Evolutionary conservation across 768 basidiomycete species (phyloP).

Genomic region (Tricholomella constricta): DNA sequence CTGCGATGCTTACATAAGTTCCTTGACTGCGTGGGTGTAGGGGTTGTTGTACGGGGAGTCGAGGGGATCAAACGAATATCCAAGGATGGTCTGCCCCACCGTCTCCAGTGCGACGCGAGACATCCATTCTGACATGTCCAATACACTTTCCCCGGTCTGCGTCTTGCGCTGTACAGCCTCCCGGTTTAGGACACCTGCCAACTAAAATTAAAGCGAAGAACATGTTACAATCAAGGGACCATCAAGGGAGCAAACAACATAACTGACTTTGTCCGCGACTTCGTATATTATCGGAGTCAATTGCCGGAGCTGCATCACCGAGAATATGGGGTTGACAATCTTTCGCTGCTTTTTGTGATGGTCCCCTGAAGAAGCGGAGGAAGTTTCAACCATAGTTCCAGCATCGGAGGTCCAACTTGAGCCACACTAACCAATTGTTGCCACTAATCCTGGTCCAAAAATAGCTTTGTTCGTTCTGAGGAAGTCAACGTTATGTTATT

Average conservation of each 20-base stretch:
- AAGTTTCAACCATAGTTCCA: neutral
- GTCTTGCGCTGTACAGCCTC: constrained; percentile 19
- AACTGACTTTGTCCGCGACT: constrained; percentile 44
- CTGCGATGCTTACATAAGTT: constrained; percentile 44
- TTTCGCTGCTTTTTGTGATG: constrained; percentile 51
- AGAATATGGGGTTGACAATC: constrained; percentile 50
- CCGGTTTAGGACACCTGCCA: constrained; percentile 28
- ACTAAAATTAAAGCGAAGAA: constrained; percentile 19
- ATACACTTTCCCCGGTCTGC: constrained; percentile 19
- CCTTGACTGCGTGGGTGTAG: constrained; percentile 46
- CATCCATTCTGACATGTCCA: constrained; percentile 52
- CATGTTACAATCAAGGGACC: neutral
- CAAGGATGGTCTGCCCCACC: constrained; percentile 45
- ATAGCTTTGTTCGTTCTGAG: constrained; percentile 44
- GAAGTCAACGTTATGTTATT: neutral
- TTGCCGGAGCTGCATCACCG: constrained; percentile 43
- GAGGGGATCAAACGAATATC: constrained; percentile 49
- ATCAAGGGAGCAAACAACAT: neutral
- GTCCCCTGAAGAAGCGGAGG: constrained; percentile 31
- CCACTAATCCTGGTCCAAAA: constrained; percentile 50
- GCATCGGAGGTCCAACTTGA: neutral
- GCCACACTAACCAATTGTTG: constrained; percentile 33
- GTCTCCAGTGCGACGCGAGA: constrained; percentile 46
- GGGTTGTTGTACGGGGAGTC: constrained; percentile 43
- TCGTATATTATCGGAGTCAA: constrained; percentile 47